Base-by-base conservation (phyloP, 2,329 filamentous ascomycete species). In the Fusarium mangiferae region DNA sequence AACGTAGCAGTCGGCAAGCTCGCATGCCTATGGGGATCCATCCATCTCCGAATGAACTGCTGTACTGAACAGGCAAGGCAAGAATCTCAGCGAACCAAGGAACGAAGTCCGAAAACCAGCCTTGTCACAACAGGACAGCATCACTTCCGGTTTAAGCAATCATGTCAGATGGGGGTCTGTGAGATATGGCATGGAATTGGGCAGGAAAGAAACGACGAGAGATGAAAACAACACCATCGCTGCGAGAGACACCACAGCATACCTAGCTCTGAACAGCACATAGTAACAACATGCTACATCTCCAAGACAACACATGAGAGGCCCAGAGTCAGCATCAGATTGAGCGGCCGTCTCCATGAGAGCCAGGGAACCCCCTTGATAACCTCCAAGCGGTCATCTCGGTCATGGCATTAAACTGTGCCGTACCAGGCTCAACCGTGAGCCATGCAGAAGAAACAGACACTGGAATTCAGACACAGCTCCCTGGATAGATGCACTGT, bases 301-400 rank as follows among this genome's bases (percentile, higher is more conserved):
- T 51, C 63, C 67, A 68, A 49, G 48, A 68, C 71, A 74, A 68
- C 71, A 63, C 58, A 73, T 54, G 70, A 73, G 61, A 62, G 64
- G 35, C 49, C 39, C 63, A 68, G 30, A 52, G 55, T 33, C 54
- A 62, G 65, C 69, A 62, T 55, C 62, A 68, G 59, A 74, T 75
- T 39, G 51, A 59, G 61, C 59, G 59, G 55, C 66, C 36, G 45
- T 65, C 56, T 61, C 62, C 52, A 67, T 62, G 44, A 39, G 58
- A 62, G 45, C 39, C 62, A 68, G 62, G 71, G 71, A 59, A 54
- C 61, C 67, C 58, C 67, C 69, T 71, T 62, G 60, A 61, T 42
- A 39, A 30, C 39, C 38, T 60, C 38, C 36, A 41, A 65, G 56
- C 24, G 48, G 61, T 54, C 65, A 66, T 58, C 55, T 62, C 67